Conservation (phyloP, 257 asterid genomes). For the Schizonepeta tenuifolia region DNA sequence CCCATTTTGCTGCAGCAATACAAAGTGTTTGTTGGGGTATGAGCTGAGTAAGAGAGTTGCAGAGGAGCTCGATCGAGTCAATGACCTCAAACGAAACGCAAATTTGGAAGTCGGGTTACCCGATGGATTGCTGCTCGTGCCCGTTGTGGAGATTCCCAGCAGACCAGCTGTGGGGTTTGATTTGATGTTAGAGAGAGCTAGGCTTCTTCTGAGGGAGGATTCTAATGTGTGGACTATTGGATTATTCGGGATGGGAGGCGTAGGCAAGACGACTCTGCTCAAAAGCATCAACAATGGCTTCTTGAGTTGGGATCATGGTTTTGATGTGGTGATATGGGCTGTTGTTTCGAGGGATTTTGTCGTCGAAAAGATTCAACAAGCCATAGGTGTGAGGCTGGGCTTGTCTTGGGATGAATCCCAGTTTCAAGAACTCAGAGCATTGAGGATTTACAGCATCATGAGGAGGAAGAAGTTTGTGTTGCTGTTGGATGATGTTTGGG, state of each 20-base stretch:
- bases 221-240: slow-evolving; percentile 36
- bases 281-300: slow-evolving; percentile 51
- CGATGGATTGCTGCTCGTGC: slow-evolving; percentile 51
- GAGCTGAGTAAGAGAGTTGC: slow-evolving; percentile 33
- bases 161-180: slow-evolving; percentile 50
- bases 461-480: slow-evolving; percentile 47
- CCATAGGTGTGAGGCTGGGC: slow-evolving; percentile 50
- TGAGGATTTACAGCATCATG: slow-evolving; percentile 46
- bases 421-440: slow-evolving; percentile 45
- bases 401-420: slow-evolving; percentile 53
- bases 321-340: slow-evolving; percentile 55
- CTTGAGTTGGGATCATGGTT: slow-evolving; percentile 38
- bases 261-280: slow-evolving; percentile 47
- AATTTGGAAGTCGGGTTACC: slow-evolving; percentile 45
- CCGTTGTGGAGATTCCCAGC: slow-evolving; percentile 54
- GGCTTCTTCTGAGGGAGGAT: slow-evolving; percentile 36
- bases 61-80: slow-evolving; percentile 34
- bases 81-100: slow-evolving; percentile 42
- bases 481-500: slow-evolving; percentile 60
- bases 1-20: slow-evolving; percentile 16
- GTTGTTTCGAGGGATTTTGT: slow-evolving; percentile 47
- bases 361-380: slow-evolving; percentile 54
- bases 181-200: slow-evolving; percentile 40
- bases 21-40: slow-evolving; percentile 35
- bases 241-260: slow-evolving; percentile 49